These are phyloP conservation scores for Arbutus unedo DNA, from an alignment of 148 eudicot species.

Conservation along the genomic window DNA sequence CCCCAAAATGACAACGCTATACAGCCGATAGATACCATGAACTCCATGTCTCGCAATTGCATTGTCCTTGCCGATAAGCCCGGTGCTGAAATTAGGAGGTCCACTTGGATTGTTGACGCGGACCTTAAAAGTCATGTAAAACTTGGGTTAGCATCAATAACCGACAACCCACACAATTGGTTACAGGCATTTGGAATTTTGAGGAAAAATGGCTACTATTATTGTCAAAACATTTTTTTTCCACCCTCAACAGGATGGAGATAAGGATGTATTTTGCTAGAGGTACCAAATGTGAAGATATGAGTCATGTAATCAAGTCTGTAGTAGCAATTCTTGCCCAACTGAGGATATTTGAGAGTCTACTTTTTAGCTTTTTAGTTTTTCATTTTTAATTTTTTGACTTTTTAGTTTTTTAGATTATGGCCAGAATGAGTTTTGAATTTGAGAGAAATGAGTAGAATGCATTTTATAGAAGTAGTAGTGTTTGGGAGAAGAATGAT, in stretches of 20 bases:
- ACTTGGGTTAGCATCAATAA: background rate
- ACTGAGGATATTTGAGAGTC: too few relatives aligned
- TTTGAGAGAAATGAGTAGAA: too few relatives aligned
- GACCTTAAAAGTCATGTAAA: background rate
- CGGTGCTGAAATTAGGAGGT: conserved; percentile 15
- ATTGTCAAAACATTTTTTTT: background rate
- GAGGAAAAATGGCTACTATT: background rate
- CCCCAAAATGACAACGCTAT: conserved; percentile 17
- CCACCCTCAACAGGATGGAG: too few relatives aligned
- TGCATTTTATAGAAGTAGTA: too few relatives aligned
- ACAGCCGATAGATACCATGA: conserved; percentile 23
- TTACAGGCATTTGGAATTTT: background rate
- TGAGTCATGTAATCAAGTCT: background rate
- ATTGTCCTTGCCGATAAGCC: conserved; percentile 23
- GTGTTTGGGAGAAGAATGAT: too few relatives aligned
- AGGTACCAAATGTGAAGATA: background rate
- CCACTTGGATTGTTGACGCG: background rate
- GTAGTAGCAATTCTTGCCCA: background rate
- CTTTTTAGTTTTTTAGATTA: too few relatives aligned
- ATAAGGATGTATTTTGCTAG: background rate
- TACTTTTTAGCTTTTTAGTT: too few relatives aligned
- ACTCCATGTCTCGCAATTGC: conserved; percentile 32
- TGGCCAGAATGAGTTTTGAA: too few relatives aligned
- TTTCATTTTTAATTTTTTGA: too few relatives aligned
- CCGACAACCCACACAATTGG: background rate